Conservation (phyloP, 2,329 filamentous ascomycete genomes). For the Cladosporium colombiae region DNA sequence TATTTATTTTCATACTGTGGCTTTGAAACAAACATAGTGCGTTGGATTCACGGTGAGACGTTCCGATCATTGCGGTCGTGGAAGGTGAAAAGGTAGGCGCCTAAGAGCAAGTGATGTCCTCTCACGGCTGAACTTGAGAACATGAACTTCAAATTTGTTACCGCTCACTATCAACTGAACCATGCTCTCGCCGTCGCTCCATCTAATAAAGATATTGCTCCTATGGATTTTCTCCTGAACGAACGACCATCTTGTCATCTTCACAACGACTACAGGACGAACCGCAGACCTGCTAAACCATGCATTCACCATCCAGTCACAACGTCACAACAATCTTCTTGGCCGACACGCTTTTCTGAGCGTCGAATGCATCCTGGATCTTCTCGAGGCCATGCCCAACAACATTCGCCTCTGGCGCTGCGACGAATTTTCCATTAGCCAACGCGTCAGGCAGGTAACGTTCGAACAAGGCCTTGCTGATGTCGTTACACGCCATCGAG, state of each 20-base stretch:
- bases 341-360: not conserved
- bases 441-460: not conserved
- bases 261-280: not conserved
- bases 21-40: not conserved
- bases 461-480: not conserved
- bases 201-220: not conserved
- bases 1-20: not conserved
- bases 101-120: not conserved
- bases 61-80: not conserved
- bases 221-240: not conserved
- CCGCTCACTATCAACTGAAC: not conserved
- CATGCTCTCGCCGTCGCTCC: not conserved
- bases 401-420: not conserved
- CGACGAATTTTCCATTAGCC: not conserved
- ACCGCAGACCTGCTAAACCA: not conserved
- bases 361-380: not conserved
- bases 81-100: not conserved
- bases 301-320: not conserved
- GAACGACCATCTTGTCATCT: not conserved
- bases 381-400: not conserved
- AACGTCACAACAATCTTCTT: not conserved
- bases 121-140: not conserved
- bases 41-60: not conserved
- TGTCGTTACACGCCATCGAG: not conserved
- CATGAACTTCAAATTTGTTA: not conserved